Base-by-base conservation (phyloP, 768 basidiomycete genomes). In the Russula ochroleuca region DNA sequence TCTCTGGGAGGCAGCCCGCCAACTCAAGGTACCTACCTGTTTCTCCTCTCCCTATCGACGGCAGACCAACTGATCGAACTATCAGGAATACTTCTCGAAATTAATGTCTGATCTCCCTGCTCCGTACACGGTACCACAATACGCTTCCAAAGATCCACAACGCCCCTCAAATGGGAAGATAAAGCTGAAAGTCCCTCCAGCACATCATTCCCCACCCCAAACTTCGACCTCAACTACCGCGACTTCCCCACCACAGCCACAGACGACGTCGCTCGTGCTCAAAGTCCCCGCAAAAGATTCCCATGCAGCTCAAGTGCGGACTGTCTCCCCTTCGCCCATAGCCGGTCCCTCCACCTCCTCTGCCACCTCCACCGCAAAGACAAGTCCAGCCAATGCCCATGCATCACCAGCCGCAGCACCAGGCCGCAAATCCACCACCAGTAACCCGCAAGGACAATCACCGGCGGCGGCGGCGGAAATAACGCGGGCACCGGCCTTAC, bases 1-100 rank as follows among this genome's bases (percentile, higher is more conserved):
- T 60, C 90, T 94, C 33, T 93, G 89, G 86, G 85, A 90, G 68
- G 90, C 92, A 69, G 90, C 92, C 21, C 71, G 80, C 21, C 73
- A 77, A 3, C 80, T 94, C 28, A 79, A 85, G 69, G 91, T 90
- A 72, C 40, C 80, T 75, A 54, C 40, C 6, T 52, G 47, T 60
- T 43, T 41, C 21, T 56, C 53, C 52, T 62, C 59, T 38, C 13
- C n/a, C n/a, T 11, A 15, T 50, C 45, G 55, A 50, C 35, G 23
- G 55, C 64, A 70, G 58, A 69, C n/a, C 28, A 31, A 21, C 55
- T 17, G 51, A 55, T 51, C 38, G 13, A 19, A 37, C 19, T 11
- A 63, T 23, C 69, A 93, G 91, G 85, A 89, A 58, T 77, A 83
- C 69, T 92, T 92, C 72, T 83, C 84, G 28, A 80, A 83, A 67